Base-by-base conservation (phyloP, 2,329 filamentous ascomycete genomes). In the Podosphaera xanthii region DNA sequence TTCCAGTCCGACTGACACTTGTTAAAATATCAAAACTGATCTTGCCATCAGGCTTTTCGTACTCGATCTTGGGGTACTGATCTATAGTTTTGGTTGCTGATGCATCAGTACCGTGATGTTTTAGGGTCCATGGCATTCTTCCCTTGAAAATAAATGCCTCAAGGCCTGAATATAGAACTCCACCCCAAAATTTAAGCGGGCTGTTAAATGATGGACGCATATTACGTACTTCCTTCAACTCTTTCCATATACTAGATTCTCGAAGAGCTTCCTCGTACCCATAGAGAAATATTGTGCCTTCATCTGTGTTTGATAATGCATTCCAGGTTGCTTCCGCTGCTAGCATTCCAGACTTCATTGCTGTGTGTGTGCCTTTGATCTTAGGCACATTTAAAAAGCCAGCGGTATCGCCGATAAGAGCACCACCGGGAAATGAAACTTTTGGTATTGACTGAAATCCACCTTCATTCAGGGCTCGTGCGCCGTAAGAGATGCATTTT, bases 401-500 rank as follows among this genome's bases (percentile, higher is more conserved):
- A 35, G 92, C 92, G 22, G 90, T 94, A 72, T 98, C 92, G 59
- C 92, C 92, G 65, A 98, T 94, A 52, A 98, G 76, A 54, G 92
- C 92, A 60, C 92, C 92, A 61, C 92, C 92, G 33, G 92, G 92
- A 72, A 98, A 98, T 31, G 91, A 86, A 56, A 92, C 89, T 72
- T 96, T 96, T 59, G 92, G 92, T 66, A 98, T 96, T 2, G 89
- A 95, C 73, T 98, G 92, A 73, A 94, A 96, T 33, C 92, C 92
- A 62, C 92, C 92, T 72, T 98, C 92, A 64, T 91, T 86, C 50
- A 98, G 77, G 1, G 91, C 87, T 60, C 92, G 82, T 4, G 92
- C 92, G 61, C 86, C 92, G 69, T 98, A 98, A 0, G 92, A 95
- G 64, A 98, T 89, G 71, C 92, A 97, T 74, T 94, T 96, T 64